Evolutionary conservation across 2,329 filamentous ascomycete species (phyloP), one percentile per base, ranked within the genome.

Genomic region (Penicillium italicum): DNA sequence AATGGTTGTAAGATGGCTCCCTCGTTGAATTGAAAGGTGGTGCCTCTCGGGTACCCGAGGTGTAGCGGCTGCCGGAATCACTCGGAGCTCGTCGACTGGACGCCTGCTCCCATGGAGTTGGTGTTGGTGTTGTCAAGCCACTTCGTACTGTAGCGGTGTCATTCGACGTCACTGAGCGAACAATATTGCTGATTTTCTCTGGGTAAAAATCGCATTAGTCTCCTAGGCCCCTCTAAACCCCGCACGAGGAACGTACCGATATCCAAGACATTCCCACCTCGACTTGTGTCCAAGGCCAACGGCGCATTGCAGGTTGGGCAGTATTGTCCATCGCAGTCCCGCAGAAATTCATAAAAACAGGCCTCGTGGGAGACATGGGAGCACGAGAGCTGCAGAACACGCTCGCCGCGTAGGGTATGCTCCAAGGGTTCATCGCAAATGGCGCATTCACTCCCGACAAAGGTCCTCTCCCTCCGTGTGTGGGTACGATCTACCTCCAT

Each of bases 301-400:
- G 94, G 91, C 61, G 92, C 89, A 78, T 96, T 89, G 75, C 94
- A 99, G 62, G 90, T 89, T 28, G 94, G 94, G 75, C 94, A 99
- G 69, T 91, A 92, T 68, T 97, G 91, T 50, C 90, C 90, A 64
- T 97, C 92, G 56, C 93, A 89, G 69, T 97, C 93, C 68, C 90
- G 89, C 66, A 99, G 96, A 71, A 95, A 97, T 75, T 99, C 94
- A 77, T 97, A 97, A 72, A 99, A 97, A 76, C 94, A 99, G 34
- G 93, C 94, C 74, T 97, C 94, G 72, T 99, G 94, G 11, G 93
- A 91, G 57, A 99, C 93, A 75, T 99, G 94, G n/a, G 87, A 85
- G 75, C 94, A 99, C 6, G 92, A 95, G 68, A 99, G 94, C 72
- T 97, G 94, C 51, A 99, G 80, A 59, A 99, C 91, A 63, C 91